Evolutionary conservation across 148 eudicot species (phyloP), one percentile per base, ranked within the genome.

Genomic region (Simmondsia chinensis): DNA sequence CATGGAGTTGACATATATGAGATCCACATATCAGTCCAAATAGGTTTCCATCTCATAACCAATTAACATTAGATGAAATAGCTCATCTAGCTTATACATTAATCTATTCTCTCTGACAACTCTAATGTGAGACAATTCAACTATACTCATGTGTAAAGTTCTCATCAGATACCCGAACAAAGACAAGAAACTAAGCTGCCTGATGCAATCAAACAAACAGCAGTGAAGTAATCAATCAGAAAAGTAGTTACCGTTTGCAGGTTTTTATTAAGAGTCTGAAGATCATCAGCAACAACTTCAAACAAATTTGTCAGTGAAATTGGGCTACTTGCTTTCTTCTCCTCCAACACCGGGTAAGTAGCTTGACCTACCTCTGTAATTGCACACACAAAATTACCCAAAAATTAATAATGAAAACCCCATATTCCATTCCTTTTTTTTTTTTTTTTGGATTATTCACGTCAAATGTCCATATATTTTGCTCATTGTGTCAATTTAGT

Each of bases 211-310:
- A n/a, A 8, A 39, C 10, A 37, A 18, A 47, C 35, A 50, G 12
- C 15, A 55, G 7, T 55, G 27, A 18, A 45, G 22, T 27, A 31
- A 20, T 12, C 9, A 20, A n/a, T 25, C 24, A 40, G 14, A 7
- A 26, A 3, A 20, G 19, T 11, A 54, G 83, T 81, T 60, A 86
- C 95, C 17, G 75, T 72, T 58, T 72, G 77, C 27, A 86, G 58
- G 64, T 86, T 86, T 56, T 81, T 86, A 72, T 86, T 82, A 51
- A 86, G 60, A 21, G 72, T 71, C 17, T 46, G 60, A 3, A 86
- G 83, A 43, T 86, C 91, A 37, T 86, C 95, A 63, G 87, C 68
- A 68, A 86, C 91, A 35, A 75, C 75, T 70, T 86, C 87, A 69
- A 86, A 81, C 54, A 86, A 48, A 61, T 66, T 63, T 9, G 70